Evolutionary conservation across 345 rosid species (phyloP), one percentile per base, ranked within the genome.

Genomic region (Abelmoschus esculentus): DNA sequence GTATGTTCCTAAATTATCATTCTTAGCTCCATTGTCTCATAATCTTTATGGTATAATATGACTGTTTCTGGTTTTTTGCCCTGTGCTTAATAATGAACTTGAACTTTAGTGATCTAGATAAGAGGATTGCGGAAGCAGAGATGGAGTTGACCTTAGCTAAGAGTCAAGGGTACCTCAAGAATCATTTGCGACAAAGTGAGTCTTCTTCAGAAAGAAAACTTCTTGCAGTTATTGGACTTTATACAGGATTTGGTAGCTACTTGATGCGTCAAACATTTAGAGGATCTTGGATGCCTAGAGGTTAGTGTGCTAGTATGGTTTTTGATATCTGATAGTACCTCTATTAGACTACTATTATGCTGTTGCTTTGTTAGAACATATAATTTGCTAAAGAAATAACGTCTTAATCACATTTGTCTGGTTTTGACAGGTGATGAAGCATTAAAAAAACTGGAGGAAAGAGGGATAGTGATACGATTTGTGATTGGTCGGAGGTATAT

Each of bases 211-310:
- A 79, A 36, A 76, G 75, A 67, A 89, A 85, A 70, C 74, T 86
- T 67, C 97, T 95, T 73, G 99, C 90, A 56, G 96, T 95, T 42
- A 90, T 95, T 82, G 99, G 97, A 60, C 90, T 95, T 13, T 91
- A 85, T 73, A 86, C 99, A n/a, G 97, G 99, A 3, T 95, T 95
- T 72, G 99, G 99, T 19, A 85, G 97, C 74, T 90, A 77, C 64
- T 70, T 90, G 76, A 88, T 83, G 74, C 84, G 99, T 61, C 91
- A 87, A 75, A 57, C 73, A 22, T 95, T 86, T 77, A 76, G 99
- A 83, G 96, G 96, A 7, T 83, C 96, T 34, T 95, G 97, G 96
- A 95, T 95, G 97, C 97, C 97, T 68, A 89, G 72, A 83, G 96
- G 99, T 88, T 18, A 73, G 80, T 71, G 55, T n/a, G 34, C 9